Evolutionary conservation across 2,329 filamentous ascomycete genomes (phyloP).

Genomic region (Phialocephala sp.): DNA sequence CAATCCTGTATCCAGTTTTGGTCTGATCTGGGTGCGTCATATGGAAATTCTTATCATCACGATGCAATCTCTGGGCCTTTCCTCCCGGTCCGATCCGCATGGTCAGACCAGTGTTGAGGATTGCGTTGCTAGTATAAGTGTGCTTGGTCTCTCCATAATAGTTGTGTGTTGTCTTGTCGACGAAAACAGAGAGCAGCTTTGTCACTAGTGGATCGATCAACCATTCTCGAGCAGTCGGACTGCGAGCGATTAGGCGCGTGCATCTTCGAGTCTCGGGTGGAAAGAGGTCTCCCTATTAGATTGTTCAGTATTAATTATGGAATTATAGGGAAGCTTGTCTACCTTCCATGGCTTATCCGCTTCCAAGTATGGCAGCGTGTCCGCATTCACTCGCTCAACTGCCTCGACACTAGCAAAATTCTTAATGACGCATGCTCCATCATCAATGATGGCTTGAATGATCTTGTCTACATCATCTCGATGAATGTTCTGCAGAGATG

Average conservation of each 20-base stretch:
- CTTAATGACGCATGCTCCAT: constrained; percentile 29
- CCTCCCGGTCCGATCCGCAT: constrained; percentile 33
- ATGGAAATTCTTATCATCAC: constrained; percentile 33
- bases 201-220: constrained; percentile 29
- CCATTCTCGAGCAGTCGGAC: constrained; percentile 32
- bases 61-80: constrained; percentile 28
- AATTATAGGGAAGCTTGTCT: not conserved
- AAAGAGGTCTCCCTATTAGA: constrained; percentile 28
- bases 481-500: constrained; percentile 21
- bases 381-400: constrained; percentile 27
- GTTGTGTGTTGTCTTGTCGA: constrained; percentile 40
- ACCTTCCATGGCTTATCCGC: constrained; percentile 38
- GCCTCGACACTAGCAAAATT: constrained; percentile 26
- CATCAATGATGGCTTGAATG: constrained; percentile 26
- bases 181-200: constrained; percentile 32
- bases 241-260: constrained; percentile 30
- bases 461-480: constrained; percentile 25
- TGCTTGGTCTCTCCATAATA: constrained; percentile 40
- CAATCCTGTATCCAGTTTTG: constrained; percentile 26
- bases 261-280: constrained; percentile 37
- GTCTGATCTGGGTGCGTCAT: constrained; percentile 26
- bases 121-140: constrained; percentile 39
- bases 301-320: constrained; percentile 1
- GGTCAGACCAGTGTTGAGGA: constrained; percentile 37
- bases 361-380: constrained; percentile 33